Percentiles rank a stretch among this genome's conserved stretches.
phyloP scores from a whole-genome alignment of 106 monocot genomes.

The Dendrobium huoshanense region DNA sequence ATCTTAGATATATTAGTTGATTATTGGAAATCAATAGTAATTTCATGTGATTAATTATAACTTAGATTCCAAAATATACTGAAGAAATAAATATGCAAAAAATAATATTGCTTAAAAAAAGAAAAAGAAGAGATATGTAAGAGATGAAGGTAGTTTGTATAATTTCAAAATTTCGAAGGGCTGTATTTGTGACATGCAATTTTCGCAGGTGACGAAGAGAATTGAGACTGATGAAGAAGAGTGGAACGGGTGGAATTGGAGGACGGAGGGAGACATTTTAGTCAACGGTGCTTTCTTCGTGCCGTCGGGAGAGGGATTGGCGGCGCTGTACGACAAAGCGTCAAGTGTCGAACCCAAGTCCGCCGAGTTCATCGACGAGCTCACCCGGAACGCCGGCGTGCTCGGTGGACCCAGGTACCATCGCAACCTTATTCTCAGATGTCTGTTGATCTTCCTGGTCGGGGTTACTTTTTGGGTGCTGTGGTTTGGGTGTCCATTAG shows the following conservation, averaged over 20 bases:
- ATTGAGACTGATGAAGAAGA: constrained; percentile 40
- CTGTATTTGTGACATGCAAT: not conserved
- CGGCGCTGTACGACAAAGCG: constrained; percentile 43
- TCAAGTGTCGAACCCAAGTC: constrained; percentile 61
- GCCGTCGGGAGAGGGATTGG: constrained; percentile 58
- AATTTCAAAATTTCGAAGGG: not conserved
- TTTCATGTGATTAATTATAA: not conserved
- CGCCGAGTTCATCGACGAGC: constrained; percentile 50
- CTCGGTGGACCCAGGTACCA: constrained; percentile 45
- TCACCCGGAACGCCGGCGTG: constrained; percentile 72
- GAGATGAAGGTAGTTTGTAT: no score
- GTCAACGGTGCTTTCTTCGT: constrained; percentile 91
- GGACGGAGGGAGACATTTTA: constrained; percentile 83
- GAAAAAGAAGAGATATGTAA: no score
- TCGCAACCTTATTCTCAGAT: not conserved
- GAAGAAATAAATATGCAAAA: no score
- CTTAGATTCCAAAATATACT: no score
- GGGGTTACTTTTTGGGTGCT: not conserved
- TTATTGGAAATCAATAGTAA: no score
- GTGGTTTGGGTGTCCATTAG: not conserved
- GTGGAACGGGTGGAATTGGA: constrained; percentile 88
- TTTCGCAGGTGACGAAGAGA: constrained; percentile 58
- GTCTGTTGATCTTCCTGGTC: not conserved
- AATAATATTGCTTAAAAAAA: no score
- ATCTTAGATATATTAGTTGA: no score